Conservation (phyloP, 257 asterid genomes). For the Capsicum chinense region DNA sequence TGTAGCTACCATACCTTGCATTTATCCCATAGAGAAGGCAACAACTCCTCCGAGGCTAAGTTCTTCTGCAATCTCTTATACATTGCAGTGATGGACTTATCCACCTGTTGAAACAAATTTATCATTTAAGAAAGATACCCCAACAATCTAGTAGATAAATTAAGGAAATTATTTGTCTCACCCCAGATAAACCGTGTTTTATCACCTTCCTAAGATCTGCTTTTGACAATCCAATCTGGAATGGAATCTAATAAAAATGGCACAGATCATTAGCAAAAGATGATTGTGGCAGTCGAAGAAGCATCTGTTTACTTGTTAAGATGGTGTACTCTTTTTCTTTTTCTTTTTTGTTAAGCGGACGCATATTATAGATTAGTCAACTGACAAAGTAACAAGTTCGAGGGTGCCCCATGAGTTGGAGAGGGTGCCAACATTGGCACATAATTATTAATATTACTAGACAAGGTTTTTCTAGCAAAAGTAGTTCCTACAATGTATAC, state of each 20-base stretch:
- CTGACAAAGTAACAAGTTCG: too few species aligned
- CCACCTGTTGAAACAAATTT: conserved; percentile 59
- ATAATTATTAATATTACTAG: too few species aligned
- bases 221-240: conserved; percentile 88
- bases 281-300: neutral
- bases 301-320: neutral
- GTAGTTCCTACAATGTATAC: neutral
- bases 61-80: conserved; percentile 89
- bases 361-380: too few species aligned
- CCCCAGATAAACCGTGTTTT: conserved; percentile 90
- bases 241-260: conserved; percentile 70
- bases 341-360: too few species aligned
- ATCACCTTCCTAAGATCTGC: conserved; percentile 87
- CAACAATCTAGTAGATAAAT: neutral
- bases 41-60: conserved; percentile 80
- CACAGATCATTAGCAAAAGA: conserved; percentile 14
- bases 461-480: too few species aligned
- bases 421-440: too few species aligned
- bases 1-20: conserved; percentile 69
- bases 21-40: conserved; percentile 98
- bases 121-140: neutral
- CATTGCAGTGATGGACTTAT: conserved; percentile 80
- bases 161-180: conserved; percentile 42
- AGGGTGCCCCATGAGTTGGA: too few species aligned
- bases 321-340: neutral